A percentile compares a stretch with the other conserved stretches of the same genome.
phyloP scores from a whole-genome alignment of 768 basidiomycete genomes.

The Suillus occidentalis region DNA sequence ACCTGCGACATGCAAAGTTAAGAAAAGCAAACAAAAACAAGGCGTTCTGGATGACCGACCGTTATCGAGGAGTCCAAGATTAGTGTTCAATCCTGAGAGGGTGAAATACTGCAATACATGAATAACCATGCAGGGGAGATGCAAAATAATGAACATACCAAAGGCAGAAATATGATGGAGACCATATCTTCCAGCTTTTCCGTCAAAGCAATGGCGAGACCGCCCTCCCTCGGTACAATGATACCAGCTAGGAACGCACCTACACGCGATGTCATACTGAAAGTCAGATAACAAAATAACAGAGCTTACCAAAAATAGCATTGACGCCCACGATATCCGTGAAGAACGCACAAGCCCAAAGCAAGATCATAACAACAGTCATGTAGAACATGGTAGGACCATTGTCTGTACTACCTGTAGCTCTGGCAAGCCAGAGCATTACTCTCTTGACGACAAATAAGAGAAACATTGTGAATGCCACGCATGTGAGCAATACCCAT shows the following conservation, averaged over 20 bases:
- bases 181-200: conserved; percentile 98
- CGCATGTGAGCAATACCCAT: conserved; percentile 76
- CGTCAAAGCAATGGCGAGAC: conserved; percentile 82
- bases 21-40: not conserved
- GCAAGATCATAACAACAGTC: conserved; percentile 75
- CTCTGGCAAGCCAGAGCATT: conserved; percentile 71
- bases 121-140: not conserved
- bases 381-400: conserved; percentile 89
- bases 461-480: conserved; percentile 81
- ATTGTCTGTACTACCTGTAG: conserved; percentile 77
- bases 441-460: conserved; percentile 62
- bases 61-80: conserved; percentile 80
- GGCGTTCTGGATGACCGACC: conserved; percentile 39
- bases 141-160: conserved; percentile 42
- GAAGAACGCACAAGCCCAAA: conserved; percentile 89
- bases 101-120: conserved; percentile 74
- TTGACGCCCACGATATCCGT: conserved; percentile 92
- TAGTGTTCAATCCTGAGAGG: conserved; percentile 84
- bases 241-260: conserved; percentile 82
- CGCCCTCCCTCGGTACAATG: conserved; percentile 85
- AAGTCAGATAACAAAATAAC: not conserved
- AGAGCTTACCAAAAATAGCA: conserved; percentile 74
- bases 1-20: conserved; percentile 34
- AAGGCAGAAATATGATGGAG: conserved; percentile 82
- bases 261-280: conserved; percentile 20